A percentile compares a stretch with the other conserved stretches of the same genome.
Conservation (phyloP, 441 rosid genomes). For the Populus tomentosa region DNA sequence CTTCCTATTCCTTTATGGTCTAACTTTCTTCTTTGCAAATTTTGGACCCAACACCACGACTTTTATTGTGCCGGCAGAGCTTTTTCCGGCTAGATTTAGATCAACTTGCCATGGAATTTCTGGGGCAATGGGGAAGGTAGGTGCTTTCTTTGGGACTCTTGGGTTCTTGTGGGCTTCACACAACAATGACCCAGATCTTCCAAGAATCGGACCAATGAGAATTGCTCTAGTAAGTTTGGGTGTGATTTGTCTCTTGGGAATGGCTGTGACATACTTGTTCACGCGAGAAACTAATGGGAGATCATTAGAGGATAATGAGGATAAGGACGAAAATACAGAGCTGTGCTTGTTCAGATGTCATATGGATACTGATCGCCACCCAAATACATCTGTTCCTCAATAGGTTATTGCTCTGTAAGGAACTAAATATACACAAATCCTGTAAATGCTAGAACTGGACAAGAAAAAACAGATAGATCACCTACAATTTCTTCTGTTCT, state of each 20-base stretch:
- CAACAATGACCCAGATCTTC: not conserved
- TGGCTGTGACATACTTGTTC: conserved; percentile 44
- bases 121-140: conserved; percentile 65
- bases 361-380: not conserved
- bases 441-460: not conserved
- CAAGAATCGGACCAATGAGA: conserved; percentile 26
- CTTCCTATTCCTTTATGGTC: conserved; percentile 44
- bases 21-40: conserved; percentile 62
- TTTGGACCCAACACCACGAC: conserved; percentile 87
- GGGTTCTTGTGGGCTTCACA: conserved; percentile 51
- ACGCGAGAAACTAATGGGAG: conserved; percentile 65
- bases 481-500: not conserved
- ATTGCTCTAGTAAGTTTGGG: conserved; percentile 40
- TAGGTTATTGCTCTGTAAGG: not conserved
- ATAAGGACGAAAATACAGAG: conserved; percentile 9
- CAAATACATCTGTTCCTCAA: not conserved
- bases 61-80: conserved; percentile 73
- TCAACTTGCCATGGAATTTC: conserved; percentile 78
- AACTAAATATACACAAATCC: not conserved
- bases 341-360: not conserved
- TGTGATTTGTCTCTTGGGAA: conserved; percentile 49
- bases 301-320: conserved; percentile 71
- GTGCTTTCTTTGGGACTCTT: conserved; percentile 60
- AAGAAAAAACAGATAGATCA: not conserved
- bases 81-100: conserved; percentile 75